Conservation (phyloP, 2,329 filamentous ascomycete genomes). For the Cryphonectria naterciae region DNA sequence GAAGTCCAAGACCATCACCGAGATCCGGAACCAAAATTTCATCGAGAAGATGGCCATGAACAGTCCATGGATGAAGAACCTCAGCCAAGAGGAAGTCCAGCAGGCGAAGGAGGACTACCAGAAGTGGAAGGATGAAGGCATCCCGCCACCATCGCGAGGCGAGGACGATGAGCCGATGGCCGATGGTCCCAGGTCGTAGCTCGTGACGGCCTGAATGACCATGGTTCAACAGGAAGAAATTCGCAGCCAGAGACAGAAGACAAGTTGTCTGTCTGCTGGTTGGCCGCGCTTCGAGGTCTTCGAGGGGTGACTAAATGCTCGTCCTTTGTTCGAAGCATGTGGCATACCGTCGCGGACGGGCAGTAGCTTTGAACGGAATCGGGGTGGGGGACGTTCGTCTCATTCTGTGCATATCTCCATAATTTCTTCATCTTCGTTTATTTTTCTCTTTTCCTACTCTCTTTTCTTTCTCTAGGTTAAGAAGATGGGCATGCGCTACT, state of each 20-base stretch:
- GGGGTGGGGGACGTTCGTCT: background rate
- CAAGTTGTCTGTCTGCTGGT: background rate
- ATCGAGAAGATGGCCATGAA: conserved; percentile 83
- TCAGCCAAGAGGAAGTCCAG: conserved; percentile 77
- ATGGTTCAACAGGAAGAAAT: too few species aligned
- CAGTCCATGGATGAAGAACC: conserved; percentile 77
- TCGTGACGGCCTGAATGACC: background rate
- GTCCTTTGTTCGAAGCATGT: background rate
- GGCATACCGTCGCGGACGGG: background rate
- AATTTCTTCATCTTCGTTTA: background rate
- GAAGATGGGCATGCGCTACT: background rate
- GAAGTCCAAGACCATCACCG: conserved; percentile 36
- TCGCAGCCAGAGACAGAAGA: background rate
- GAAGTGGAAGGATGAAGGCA: conserved; percentile 57
- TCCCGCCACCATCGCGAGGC: conserved; percentile 19
- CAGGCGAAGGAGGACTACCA: conserved; percentile 70
- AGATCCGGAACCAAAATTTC: conserved; percentile 54
- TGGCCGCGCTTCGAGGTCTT: background rate
- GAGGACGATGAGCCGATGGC: conserved; percentile 18
- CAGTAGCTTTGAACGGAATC: background rate
- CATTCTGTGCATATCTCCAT: background rate
- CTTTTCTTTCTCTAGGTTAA: background rate
- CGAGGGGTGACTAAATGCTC: background rate
- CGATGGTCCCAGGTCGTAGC: background rate
- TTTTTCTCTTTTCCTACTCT: background rate